Percentiles rank a stretch among this genome's conserved stretches.
Conservation (phyloP, 441 rosid genomes). For the Codiaeum variegatum region DNA sequence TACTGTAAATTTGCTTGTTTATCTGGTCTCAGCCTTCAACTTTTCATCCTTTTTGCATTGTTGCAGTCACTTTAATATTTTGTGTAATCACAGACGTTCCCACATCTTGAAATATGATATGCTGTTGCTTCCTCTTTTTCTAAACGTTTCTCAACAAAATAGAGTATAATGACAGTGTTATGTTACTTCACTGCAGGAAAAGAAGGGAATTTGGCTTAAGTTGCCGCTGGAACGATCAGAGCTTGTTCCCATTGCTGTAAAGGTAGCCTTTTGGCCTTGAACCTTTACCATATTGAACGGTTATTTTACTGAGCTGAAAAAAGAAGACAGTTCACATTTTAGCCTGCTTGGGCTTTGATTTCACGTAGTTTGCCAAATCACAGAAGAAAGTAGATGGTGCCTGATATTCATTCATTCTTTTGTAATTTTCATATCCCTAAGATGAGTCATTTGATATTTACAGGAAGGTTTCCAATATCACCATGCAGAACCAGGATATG, state of each 20-base stretch:
- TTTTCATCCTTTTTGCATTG: background rate
- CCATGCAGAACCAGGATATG: constrained; percentile 80
- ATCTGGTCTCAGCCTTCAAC: background rate
- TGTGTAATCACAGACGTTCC: background rate
- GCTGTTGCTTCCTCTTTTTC: background rate
- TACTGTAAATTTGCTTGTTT: background rate
- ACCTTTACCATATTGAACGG: background rate
- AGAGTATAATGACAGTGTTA: background rate
- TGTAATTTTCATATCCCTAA: background rate
- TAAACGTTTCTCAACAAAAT: background rate
- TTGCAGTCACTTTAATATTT: background rate
- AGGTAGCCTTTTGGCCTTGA: constrained; percentile 39
- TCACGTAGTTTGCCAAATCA: background rate
- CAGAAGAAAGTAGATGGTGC: background rate
- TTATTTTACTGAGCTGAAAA: background rate
- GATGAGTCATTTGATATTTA: constrained; percentile 8
- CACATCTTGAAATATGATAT: background rate
- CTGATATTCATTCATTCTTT: background rate
- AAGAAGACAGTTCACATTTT: background rate
- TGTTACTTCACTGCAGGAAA: constrained; percentile 42
- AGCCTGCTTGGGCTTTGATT: constrained; percentile 1
- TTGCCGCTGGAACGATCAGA: constrained; percentile 65
- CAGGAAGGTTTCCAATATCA: constrained; percentile 92
- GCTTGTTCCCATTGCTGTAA: constrained; percentile 76
- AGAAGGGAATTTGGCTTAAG: constrained; percentile 94